Evolutionary conservation across 2,329 filamentous ascomycete species (phyloP).

Genomic region (Arthroderma sp.): DNA sequence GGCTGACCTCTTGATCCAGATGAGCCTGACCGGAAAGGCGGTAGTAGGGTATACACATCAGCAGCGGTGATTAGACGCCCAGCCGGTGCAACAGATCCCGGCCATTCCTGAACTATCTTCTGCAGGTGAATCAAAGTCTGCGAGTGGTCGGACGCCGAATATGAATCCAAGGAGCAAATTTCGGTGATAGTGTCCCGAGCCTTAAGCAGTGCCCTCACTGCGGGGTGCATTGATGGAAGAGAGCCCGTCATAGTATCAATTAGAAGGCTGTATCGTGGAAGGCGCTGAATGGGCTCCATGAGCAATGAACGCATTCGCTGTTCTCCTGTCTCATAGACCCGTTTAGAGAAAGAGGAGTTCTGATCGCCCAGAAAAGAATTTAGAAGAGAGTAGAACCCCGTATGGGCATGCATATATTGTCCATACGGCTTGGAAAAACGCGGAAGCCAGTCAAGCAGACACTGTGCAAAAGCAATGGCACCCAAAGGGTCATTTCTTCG

Average conservation of each 20-base stretch:
- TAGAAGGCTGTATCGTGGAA: conserved; percentile 87
- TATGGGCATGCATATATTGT: conserved; percentile 83
- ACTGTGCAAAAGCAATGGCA: conserved; percentile 61
- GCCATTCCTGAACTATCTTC: conserved; percentile 68
- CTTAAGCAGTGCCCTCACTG: conserved; percentile 68
- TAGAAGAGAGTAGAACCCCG: conserved; percentile 70
- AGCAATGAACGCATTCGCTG: conserved; percentile 81
- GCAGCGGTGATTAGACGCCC: conserved; percentile 70
- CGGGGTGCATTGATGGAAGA: conserved; percentile 74
- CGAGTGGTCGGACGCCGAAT: conserved; percentile 53
- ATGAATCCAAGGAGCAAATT: conserved; percentile 83
- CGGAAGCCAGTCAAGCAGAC: conserved; percentile 84
- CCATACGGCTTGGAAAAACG: conserved; percentile 84
- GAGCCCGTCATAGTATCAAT: conserved; percentile 90
- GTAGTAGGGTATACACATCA: conserved; percentile 64
- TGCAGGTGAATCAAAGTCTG: conserved; percentile 62
- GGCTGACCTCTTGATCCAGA: conserved; percentile 34
- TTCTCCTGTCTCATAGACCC: conserved; percentile 73
- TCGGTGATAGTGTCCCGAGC: conserved; percentile 89
- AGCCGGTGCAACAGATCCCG: conserved; percentile 54
- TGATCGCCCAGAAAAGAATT: conserved; percentile 63
- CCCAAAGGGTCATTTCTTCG: conserved; percentile 59
- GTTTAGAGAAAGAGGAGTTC: conserved; percentile 68
- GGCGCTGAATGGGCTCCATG: conserved; percentile 89
- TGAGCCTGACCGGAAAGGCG: conserved; percentile 51